phyloP scores from a whole-genome alignment of 176 grass and related monocot genomes.

The Cenchrus purpureus region DNA sequence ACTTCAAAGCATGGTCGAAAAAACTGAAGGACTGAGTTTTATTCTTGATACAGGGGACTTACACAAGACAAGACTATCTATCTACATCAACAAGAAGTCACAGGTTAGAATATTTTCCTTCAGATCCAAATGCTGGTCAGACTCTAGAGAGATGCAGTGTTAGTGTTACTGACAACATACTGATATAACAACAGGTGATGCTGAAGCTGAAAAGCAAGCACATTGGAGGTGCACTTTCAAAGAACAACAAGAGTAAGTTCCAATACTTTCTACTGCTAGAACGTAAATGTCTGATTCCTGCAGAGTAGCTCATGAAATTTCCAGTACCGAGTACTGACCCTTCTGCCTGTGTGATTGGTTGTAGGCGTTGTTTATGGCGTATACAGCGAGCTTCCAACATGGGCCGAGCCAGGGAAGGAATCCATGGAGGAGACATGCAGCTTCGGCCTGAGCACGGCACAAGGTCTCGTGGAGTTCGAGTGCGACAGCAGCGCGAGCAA shows the following conservation, averaged over 20 bases:
- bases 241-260: constrained; percentile 91
- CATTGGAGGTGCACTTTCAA: constrained; percentile 87
- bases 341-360: constrained; percentile 1
- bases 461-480: constrained; percentile 84
- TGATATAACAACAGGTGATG: constrained; percentile 63
- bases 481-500: constrained; percentile 64
- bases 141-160: not conserved
- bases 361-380: constrained; percentile 88
- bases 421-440: constrained; percentile 50
- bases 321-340: not conserved
- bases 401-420: constrained; percentile 65
- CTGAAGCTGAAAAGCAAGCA: constrained; percentile 96
- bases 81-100: constrained; percentile 89
- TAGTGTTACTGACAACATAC: constrained; percentile 18
- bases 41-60: constrained; percentile 67
- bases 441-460: constrained; percentile 84
- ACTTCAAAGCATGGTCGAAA: not conserved
- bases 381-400: constrained; percentile 75
- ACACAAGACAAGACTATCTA: constrained; percentile 65
- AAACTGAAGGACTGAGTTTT: constrained; percentile 28
- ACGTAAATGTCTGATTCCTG: not conserved
- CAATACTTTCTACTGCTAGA: not conserved
- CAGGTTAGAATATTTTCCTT: constrained; percentile 57
- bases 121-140: constrained; percentile 2
- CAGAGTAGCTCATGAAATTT: not conserved